Base-by-base conservation (phyloP, 768 basidiomycete genomes). In the Kwoniella shandongensis region DNA sequence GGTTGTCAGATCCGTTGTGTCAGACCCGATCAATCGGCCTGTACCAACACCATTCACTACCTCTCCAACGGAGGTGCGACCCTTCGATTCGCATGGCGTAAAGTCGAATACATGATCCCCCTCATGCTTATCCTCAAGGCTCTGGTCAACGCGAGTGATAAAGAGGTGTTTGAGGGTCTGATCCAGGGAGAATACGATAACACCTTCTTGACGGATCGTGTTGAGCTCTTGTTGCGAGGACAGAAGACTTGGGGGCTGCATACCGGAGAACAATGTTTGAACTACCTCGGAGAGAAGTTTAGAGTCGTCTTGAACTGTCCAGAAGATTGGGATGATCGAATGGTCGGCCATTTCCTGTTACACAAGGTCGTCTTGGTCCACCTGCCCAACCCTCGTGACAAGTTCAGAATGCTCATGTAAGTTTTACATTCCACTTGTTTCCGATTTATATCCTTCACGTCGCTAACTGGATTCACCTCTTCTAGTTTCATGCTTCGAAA, bases 41-140 rank as follows among this genome's bases (percentile, higher is more conserved):
- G 86, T 47, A 99, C 96, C 42, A 98, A 98, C 78, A 89, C 88
- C 18, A 83, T 99, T n/a, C 96, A 99, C 75, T 99, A 98, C 77
- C 85, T 98, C 40, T 86, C 90, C 17, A 94, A 93, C 63, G 96
- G 96, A 42, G 92, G 86, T 65, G 90, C 93, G n/a, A 98, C 92
- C 82, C 78, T 98, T 17, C 86, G 96, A 18, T 98, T 99, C 79
- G 89, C 85, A 73, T 96, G 90, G 90, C 81, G 94, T 51, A 99
- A 98, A 78, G 89, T 94, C 74, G 96, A 99, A 83, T 99, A 71
- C 61, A 76, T 76, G 75, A 89, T 99, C 39, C 96, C 96, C 4
- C 88, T 97, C 76, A 92, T 98, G 86, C 83, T 99, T 41, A 82
- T 98, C 67, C 83, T 99, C 65, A 98, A 98, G 73, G 93, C 92